Base-by-base conservation (phyloP, 768 basidiomycete genomes). In the Scleroderma citrinum region DNA sequence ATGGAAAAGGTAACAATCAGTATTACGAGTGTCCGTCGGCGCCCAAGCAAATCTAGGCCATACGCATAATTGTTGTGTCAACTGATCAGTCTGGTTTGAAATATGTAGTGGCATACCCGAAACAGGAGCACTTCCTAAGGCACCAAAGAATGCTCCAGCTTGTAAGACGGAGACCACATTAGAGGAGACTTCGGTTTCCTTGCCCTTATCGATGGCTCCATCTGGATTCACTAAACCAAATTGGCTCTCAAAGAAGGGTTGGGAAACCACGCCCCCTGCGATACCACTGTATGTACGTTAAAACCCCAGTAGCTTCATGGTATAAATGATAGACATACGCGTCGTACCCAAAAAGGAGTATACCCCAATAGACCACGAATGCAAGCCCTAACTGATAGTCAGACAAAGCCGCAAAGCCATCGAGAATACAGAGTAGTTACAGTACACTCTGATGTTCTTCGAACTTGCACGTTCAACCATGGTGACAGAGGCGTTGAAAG, bases 141-240 rank as follows among this genome's bases (percentile, higher is more conserved):
- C 39, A 55, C 76, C 92, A 59, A 92, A 92, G 75, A 92, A 92
- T 1, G 88, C 87, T 11, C 89, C 89, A 4, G 82, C 87, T 61
- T 92, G 91, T 10, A 93, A 74, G 4, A 92, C 87, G 3, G 91
- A 88, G 16, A 93, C 92, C 37, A 94, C 83, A 55, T 87, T 90
- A 37, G 85, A 84, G 0, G 83, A 83, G n/a, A 92, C 71, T 65
- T 69, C 91, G 91, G 62, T 80, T 80, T 0, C 56, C 44, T 29
- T 81, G 76, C 37, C 4, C 73, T 60, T 58, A 61, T 82, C 65
- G 36, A 64, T 61, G 1, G 56, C 58, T 20, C 79, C 79, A 47
- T 77, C 63, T 1, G 68, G 16, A 14, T 20, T 17, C 11, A 42
- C 24, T 11, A 42, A 23, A 5, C 40, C 40, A 8, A 42, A 42